Evolutionary conservation across 2,329 filamentous ascomycete species (phyloP).

Genomic region (Tetracladium maxilliforme): DNA sequence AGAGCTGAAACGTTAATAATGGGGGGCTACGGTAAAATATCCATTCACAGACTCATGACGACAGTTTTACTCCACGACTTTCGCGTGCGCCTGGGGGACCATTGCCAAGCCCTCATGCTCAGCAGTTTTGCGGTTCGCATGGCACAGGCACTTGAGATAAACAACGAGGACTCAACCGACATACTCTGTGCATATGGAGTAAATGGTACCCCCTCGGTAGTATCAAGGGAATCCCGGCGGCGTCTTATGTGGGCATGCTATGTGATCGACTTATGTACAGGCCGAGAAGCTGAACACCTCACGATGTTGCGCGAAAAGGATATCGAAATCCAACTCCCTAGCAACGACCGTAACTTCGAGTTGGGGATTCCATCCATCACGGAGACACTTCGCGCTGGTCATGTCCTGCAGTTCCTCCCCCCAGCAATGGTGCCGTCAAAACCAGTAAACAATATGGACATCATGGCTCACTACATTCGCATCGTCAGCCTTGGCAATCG

Average conservation of each 20-base stretch:
- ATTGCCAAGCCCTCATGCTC: slow-evolving; percentile 16
- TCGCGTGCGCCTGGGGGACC: slow-evolving; percentile 14
- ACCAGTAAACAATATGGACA: slow-evolving; percentile 1
- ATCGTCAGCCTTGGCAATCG: slow-evolving; percentile 2
- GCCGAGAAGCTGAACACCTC: slow-evolving; percentile 15
- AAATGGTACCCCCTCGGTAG: slow-evolving; percentile 3
- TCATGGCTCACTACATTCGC: slow-evolving; percentile 1
- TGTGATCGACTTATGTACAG: slow-evolving; percentile 13
- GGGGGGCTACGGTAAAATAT: slow-evolving; percentile 2
- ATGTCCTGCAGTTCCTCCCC: slow-evolving; percentile 7
- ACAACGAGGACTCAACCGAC: slow-evolving; percentile 15
- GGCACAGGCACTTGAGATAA: slow-evolving; percentile 15
- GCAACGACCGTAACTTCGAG: slow-evolving; percentile 13
- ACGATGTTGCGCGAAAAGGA: slow-evolving; percentile 13
- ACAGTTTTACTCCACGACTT: slow-evolving; percentile 15
- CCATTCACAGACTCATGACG: slow-evolving; percentile 4
- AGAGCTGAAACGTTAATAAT: slow-evolving; percentile 2
- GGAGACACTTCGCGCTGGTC: slow-evolving; percentile 10
- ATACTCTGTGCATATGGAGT: slow-evolving; percentile 12
- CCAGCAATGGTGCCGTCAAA: slow-evolving; percentile 1
- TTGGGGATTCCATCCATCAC: slow-evolving; percentile 13
- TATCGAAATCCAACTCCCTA: slow-evolving; percentile 12
- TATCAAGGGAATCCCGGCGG: slow-evolving; percentile 12
- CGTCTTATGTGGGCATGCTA: slow-evolving; percentile 17
- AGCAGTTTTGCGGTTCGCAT: slow-evolving; percentile 15